Evolutionary conservation across 2,329 filamentous ascomycete species (phyloP).

Genomic region (Capronia americana): DNA sequence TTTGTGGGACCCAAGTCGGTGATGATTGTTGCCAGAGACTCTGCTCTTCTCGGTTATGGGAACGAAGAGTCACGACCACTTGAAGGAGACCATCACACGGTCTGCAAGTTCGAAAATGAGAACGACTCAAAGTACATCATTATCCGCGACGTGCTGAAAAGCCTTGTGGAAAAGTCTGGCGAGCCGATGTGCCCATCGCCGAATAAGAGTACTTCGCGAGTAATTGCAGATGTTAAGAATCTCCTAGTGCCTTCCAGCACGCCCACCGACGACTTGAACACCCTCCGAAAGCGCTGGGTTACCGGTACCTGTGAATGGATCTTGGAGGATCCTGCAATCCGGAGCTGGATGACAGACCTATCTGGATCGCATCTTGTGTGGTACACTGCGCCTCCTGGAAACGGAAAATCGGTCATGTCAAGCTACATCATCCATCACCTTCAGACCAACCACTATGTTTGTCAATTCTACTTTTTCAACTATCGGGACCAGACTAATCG

Average conservation of each 20-base stretch:
- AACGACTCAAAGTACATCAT: slow-evolving; percentile 41
- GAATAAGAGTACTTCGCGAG: not conserved
- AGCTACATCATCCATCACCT: slow-evolving; percentile 38
- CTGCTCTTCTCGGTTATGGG: slow-evolving; percentile 52
- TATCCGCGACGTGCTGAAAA: slow-evolving; percentile 24
- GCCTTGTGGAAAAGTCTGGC: slow-evolving; percentile 24
- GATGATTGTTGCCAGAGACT: slow-evolving; percentile 48
- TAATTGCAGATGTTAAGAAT: slow-evolving; percentile 11
- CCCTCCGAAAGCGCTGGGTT: slow-evolving; percentile 22
- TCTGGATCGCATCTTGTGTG: slow-evolving; percentile 39
- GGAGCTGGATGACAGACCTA: slow-evolving; percentile 21
- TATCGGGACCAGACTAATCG: slow-evolving; percentile 41
- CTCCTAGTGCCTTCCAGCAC: slow-evolving; percentile 5
- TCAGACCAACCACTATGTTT: slow-evolving; percentile 26
- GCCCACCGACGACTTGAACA: slow-evolving; percentile 27
- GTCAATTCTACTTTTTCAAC: slow-evolving; percentile 44
- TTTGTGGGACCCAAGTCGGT: not conserved
- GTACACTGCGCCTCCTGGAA: slow-evolving; percentile 41
- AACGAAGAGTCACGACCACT: slow-evolving; percentile 49
- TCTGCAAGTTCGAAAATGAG: slow-evolving; percentile 43
- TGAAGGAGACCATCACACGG: slow-evolving; percentile 44
- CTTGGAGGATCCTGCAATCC: slow-evolving; percentile 14
- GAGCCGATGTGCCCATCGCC: not conserved
- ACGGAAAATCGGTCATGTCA: slow-evolving; percentile 46
- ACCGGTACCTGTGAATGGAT: slow-evolving; percentile 33